Evolutionary conservation across 371 early-diverging fungal species (phyloP), one percentile per base, ranked within the genome.

Genomic region (Ecytonucleospora hepatopenaei): DNA sequence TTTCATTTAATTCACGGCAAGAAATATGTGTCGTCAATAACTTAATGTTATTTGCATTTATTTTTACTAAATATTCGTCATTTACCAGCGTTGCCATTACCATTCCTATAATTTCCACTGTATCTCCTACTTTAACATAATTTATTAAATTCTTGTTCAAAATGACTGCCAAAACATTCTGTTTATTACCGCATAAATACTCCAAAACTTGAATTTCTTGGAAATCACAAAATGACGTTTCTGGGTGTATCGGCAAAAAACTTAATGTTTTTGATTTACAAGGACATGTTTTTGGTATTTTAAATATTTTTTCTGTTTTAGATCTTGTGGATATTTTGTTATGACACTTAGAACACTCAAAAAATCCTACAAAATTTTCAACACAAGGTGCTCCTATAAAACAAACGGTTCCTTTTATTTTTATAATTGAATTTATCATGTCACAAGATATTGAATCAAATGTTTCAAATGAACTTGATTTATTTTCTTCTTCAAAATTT

Each of bases 121-220:
- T 63, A 59, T 79, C 80, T 1, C 80, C 80, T 54, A 77, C 77
- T 0, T 67, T 51, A 15, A 76, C 31, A 4, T 72, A 65, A n/a
- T 72, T 72, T 30, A 77, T 73, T 35, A 73, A 64, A n/a, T 60
- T 56, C 35, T 69, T 67, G 21, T 65, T 55, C 17, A 79, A 27
- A 48, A 69, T 60, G 35, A 69, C 68, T 17, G 76, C 72, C 19
- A 74, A 66, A 4, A 59, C 46, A 4, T 55, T 72, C 28, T 67
- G 62, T 26, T 67, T 68, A 19, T 60, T 48, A 27, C 24, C 54
- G 19, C 54, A 56, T 49, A 56, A 71, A 4, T 71, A 16, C 48
- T 76, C 74, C 33, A 74, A 74, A 21, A 79, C 54, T 64, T 69
- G 70, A 34, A 79, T 67, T 67, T 73, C 72, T 60, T 79, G 79